Percentiles rank a stretch among this genome's conserved stretches.
These are phyloP conservation scores for Triangularia setosa DNA, from an alignment of 2,329 filamentous ascomycete species.

Conservation along the genomic window DNA sequence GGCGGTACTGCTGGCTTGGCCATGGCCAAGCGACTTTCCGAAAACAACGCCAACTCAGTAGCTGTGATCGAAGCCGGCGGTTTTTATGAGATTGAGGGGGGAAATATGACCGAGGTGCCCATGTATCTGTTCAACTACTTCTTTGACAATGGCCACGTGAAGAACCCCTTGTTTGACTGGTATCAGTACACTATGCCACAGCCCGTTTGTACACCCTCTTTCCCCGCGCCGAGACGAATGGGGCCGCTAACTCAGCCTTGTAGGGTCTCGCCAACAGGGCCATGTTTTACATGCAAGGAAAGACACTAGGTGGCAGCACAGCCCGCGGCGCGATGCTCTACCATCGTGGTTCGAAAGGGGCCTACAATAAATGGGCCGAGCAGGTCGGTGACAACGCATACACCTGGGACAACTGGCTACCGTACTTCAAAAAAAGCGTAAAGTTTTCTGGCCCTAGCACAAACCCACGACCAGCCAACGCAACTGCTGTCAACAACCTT, in stretches of 20 bases:
- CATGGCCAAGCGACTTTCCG: no score
- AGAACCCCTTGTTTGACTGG: constrained; percentile 30
- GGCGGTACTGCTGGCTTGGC: no score
- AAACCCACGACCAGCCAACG: constrained; percentile 13
- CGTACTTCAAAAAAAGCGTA: constrained; percentile 31
- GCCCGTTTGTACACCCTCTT: constrained; percentile 8
- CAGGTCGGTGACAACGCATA: constrained; percentile 29
- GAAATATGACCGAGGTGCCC: constrained; percentile 14
- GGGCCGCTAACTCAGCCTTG: neutral
- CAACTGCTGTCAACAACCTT: constrained; percentile 26
- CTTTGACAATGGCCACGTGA: constrained; percentile 5
- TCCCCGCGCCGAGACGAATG: neutral
- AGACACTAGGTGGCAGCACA: constrained; percentile 32
- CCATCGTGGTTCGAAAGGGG: constrained; percentile 26
- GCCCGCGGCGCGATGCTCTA: constrained; percentile 31
- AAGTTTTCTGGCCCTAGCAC: constrained; percentile 4
- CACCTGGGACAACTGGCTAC: constrained; percentile 27
- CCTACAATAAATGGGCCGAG: constrained; percentile 32
- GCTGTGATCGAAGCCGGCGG: constrained; percentile 39
- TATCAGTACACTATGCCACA: constrained; percentile 28
- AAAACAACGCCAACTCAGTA: constrained; percentile 24
- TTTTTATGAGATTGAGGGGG: constrained; percentile 31
- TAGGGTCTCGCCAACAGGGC: constrained; percentile 22
- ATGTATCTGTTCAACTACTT: constrained; percentile 17
- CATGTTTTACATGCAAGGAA: constrained; percentile 37